Percentiles rank a stretch among this genome's conserved stretches.
Evolutionary conservation across 768 basidiomycete genomes (phyloP).

Genomic region (Boletus rubropictus): DNA sequence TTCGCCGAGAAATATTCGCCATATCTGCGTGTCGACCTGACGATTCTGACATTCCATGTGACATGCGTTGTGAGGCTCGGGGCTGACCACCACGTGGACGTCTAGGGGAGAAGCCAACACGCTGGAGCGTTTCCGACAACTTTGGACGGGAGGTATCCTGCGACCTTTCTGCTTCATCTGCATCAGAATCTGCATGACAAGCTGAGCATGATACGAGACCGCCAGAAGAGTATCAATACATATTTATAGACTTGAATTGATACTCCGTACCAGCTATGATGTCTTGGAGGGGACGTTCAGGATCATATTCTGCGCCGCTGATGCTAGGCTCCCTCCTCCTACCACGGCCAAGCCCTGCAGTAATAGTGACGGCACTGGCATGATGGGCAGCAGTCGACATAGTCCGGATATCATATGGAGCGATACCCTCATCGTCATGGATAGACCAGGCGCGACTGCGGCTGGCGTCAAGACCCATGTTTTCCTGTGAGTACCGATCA

Average conservation of each 20-base stretch:
- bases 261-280: slow-evolving; percentile 56
- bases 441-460: slow-evolving; percentile 54
- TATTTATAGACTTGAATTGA: background rate
- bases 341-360: slow-evolving; percentile 61
- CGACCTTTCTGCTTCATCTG: slow-evolving; percentile 43
- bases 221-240: background rate
- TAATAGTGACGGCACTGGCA: slow-evolving; percentile 81
- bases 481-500: slow-evolving; percentile 49
- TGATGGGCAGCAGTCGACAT: slow-evolving; percentile 86
- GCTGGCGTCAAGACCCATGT: slow-evolving; percentile 49
- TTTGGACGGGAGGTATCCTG: slow-evolving; percentile 49
- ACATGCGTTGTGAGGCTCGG: slow-evolving; percentile 20
- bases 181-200: slow-evolving; percentile 43
- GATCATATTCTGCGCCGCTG: slow-evolving; percentile 81
- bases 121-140: slow-evolving; percentile 64
- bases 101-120: slow-evolving; percentile 68
- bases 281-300: slow-evolving; percentile 69
- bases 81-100: slow-evolving; percentile 52
- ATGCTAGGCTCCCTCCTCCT: slow-evolving; percentile 51
- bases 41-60: slow-evolving; percentile 8
- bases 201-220: slow-evolving; percentile 29
- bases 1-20: slow-evolving; percentile 14
- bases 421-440: slow-evolving; percentile 60
- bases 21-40: slow-evolving; percentile 16
- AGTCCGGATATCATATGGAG: slow-evolving; percentile 63